Base-by-base conservation (phyloP, 2,329 filamentous ascomycete species). In the Davidsoniella australis region DNA sequence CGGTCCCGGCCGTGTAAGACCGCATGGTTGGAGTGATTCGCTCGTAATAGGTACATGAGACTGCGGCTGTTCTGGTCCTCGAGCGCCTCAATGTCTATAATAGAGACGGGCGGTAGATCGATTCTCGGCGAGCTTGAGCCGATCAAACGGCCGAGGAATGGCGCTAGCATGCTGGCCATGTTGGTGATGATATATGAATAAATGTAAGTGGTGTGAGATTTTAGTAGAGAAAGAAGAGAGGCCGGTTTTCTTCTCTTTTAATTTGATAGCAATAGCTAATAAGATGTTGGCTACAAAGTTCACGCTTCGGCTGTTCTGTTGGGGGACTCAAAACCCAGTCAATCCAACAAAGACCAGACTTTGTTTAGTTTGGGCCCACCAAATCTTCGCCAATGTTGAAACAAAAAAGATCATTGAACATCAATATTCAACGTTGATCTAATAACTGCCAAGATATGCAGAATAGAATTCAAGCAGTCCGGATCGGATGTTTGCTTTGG, bases 21-120 rank as follows among this genome's bases (percentile, higher is more conserved):
- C 29, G 86, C 78, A 64, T 94, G 76, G 61, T 91, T 94, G 56
- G 81, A 80, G 66, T 98, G 91, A 62, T 96, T 96, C 47, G 88
- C 81, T 63, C 84, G 85, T 53, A 98, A 64, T 12, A 98, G 70
- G 64, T 96, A 87, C 67, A 94, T 95, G 54, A 98, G 71, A 17
- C 85, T 85, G 54, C 89, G 73, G 16, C 82, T 78, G 50, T 83
- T 72, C 62, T 85, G 89, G 60, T 93, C 86, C 7, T 79, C 73
- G 3, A 46, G 14, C 4, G 80, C 82, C 66, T 96, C 89, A 57
- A 94, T 74, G 62, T 83, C 76, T 64, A 93, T 78, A 51, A 85
- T 71, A 55, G 83, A 69, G 49, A 89, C 80, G 0, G 82, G 69
- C 7, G 82, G 71, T 5, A 95, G 60, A 47, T 70, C 59, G 57